phyloP scores from a whole-genome alignment of 1,139 yeast species.

The Taphrina sp. region DNA sequence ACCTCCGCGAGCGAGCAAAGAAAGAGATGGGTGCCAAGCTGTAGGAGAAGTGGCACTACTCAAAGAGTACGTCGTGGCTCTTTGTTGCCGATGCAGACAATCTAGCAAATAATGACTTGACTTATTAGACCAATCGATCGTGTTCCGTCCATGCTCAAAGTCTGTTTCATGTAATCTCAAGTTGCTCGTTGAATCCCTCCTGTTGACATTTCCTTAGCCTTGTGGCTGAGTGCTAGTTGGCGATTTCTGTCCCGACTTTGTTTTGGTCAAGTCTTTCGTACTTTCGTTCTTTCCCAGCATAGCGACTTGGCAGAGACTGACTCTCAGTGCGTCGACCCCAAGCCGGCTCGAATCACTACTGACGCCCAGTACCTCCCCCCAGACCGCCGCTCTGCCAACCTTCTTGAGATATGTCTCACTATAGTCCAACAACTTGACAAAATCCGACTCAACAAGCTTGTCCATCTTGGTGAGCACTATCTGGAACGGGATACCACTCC shows the following conservation, averaged over 20 bases:
- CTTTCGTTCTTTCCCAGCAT: too few relatives aligned
- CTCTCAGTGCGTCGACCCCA: constrained; percentile 3
- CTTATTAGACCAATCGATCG: too few relatives aligned
- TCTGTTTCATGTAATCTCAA: too few relatives aligned
- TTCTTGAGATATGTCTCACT: constrained; percentile 13
- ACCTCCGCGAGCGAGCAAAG: constrained; percentile 39
- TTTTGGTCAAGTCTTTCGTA: too few relatives aligned
- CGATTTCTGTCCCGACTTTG: too few relatives aligned
- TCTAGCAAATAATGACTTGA: too few relatives aligned
- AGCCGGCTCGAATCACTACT: constrained; percentile 8
- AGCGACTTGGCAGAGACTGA: constrained; percentile 11
- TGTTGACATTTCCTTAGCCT: too few relatives aligned
- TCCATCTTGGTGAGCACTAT: constrained; percentile 24
- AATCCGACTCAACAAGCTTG: background rate
- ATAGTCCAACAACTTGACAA: background rate
- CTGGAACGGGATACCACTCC: constrained; percentile 21
- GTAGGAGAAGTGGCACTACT: background rate
- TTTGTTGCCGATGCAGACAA: too few relatives aligned
- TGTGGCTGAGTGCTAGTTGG: too few relatives aligned
- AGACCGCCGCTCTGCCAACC: constrained; percentile 12
- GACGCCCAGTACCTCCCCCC: constrained; percentile 16
- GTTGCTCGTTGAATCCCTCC: too few relatives aligned
- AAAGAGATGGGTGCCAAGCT: constrained; percentile 19
- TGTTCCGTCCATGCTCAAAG: too few relatives aligned
- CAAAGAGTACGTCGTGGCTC: too few relatives aligned